Evolutionary conservation across 2,329 filamentous ascomycete species (phyloP), one percentile per base, ranked within the genome.

Genomic region (Dryadomyces quercus-mongolicae): DNA sequence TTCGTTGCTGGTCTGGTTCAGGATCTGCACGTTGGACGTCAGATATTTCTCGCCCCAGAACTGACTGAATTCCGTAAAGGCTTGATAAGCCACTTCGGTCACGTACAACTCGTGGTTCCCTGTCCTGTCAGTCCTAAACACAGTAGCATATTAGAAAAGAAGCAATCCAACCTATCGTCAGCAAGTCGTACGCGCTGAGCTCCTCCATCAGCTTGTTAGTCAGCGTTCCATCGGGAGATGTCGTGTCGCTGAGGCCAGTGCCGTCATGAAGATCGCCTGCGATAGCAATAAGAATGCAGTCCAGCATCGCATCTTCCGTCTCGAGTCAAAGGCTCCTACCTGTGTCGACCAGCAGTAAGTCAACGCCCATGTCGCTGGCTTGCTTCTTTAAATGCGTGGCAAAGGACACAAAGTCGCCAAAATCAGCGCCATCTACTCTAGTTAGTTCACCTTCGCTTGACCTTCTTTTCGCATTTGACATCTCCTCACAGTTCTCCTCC

Each of bases 61-160:
- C 54, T 74, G 75, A 42, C 77, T 74, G 60, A 84, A 82, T 52
- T 79, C 73, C 57, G 70, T 70, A 62, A 82, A 80, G 10, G 78
- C 78, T 61, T 84, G 75, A 57, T 83, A 82, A 1, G 82, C 76
- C 51, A 84, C 74, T 34, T 80, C 74, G 10, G 76, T 74, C 10
- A 81, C 72, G 62, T 85, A 84, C 7, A 86, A 73, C 66, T 85
- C 82, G 60, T 86, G 82, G 62, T 85, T 84, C 2, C 79, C 65
- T 66, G 42, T 7, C 13, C 36, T 54, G 45, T 47, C 16, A 50
- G 34, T 9, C 15, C 44, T 15, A 18, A 20, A 36, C n/a, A 18
- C 20, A 8, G 18, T 25, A n/a, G 10, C 13, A 8, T 5, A 34
- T 12, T n/a, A 21, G 25, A 18, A 25, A 34, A 10, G 20, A 15